Conservation (phyloP, 2,329 filamentous ascomycete species). For the Cladobotryum protrusum region DNA sequence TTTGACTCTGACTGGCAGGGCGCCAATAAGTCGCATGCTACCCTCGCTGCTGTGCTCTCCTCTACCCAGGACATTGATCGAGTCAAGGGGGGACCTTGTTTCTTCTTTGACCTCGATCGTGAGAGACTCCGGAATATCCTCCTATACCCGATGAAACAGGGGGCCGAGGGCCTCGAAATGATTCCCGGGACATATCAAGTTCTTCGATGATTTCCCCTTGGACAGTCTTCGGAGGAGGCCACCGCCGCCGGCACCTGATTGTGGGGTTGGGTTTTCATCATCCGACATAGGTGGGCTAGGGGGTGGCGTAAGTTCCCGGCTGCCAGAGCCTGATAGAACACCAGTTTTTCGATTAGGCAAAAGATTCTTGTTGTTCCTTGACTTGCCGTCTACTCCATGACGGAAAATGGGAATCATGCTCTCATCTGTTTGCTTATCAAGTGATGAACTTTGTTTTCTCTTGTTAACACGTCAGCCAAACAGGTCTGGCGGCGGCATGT, state of each 20-base stretch:
- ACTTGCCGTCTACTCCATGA: conserved; percentile 81
- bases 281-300: conserved; percentile 54
- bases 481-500: conserved; percentile 79
- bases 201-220: conserved; percentile 27
- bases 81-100: conserved; percentile 38
- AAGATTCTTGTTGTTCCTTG: conserved; percentile 83
- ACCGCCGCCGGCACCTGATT: conserved; percentile 25
- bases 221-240: conserved; percentile 40
- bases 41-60: conserved; percentile 36
- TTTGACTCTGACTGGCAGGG: conserved; percentile 33
- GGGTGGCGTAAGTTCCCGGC: conserved; percentile 71
- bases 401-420: conserved; percentile 92
- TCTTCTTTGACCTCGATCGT: conserved; percentile 27
- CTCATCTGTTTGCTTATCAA: conserved; percentile 76
- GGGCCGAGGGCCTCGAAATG: conserved; percentile 39
- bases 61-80: conserved; percentile 58
- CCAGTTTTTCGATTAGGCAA: conserved; percentile 91
- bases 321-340: conserved; percentile 83
- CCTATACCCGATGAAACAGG: conserved; percentile 40
- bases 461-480: conserved; percentile 93
- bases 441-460: conserved; percentile 74
- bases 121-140: conserved; percentile 43
- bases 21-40: conserved; percentile 26
- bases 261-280: conserved; percentile 37
- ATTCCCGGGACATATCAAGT: conserved; percentile 32